These are phyloP conservation scores for Heliamphora pulchella DNA, from an alignment of 179 eudicot genomes.

Conservation along the genomic window DNA sequence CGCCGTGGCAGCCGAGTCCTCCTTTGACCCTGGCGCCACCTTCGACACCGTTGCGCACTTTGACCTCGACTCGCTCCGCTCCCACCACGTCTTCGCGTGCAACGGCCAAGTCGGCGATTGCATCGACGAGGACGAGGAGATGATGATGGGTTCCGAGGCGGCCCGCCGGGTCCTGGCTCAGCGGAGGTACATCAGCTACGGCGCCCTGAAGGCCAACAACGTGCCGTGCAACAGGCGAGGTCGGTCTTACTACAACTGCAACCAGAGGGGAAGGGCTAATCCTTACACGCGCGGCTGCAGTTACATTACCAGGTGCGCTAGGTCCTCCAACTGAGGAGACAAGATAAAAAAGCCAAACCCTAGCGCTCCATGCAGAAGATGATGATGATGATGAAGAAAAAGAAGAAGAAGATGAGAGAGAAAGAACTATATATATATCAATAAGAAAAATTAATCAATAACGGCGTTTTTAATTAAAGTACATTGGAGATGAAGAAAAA, in stretches of 20 bases:
- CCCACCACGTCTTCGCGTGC: not conserved
- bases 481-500: too few species aligned
- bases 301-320: conserved; percentile 18
- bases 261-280: conserved; percentile 11
- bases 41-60: not conserved
- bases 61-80: not conserved
- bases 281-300: conserved; percentile 24
- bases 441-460: too few species aligned
- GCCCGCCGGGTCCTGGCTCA: conserved; percentile 16
- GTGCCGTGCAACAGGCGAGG: conserved; percentile 27
- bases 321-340: not conserved
- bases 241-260: conserved; percentile 25
- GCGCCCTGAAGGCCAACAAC: conserved; percentile 15
- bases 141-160: conserved; percentile 19
- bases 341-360: too few species aligned
- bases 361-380: too few species aligned
- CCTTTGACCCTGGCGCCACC: not conserved
- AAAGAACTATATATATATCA: too few species aligned
- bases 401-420: too few species aligned
- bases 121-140: conserved; percentile 19
- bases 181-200: conserved; percentile 25
- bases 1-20: not conserved
- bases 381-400: too few species aligned
- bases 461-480: too few species aligned
- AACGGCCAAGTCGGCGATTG: conserved; percentile 15